A percentile compares a stretch with the other conserved stretches of the same genome.
Evolutionary conservation across 2,329 filamentous ascomycete species (phyloP).

Genomic region (Aspergillus sclerotialis): DNA sequence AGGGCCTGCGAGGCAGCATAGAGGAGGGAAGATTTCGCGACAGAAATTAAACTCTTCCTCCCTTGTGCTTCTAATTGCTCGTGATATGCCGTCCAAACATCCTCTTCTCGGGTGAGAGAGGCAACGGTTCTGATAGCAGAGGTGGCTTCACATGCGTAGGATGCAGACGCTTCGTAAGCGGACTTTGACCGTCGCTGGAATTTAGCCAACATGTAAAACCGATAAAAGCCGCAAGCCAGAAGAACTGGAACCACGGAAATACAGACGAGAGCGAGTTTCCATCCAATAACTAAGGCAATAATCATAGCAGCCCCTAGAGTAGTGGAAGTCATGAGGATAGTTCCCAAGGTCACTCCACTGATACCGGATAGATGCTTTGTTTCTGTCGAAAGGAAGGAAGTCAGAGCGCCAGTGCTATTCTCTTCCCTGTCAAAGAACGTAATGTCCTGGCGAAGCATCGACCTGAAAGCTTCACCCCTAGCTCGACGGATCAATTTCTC

Average conservation of each 20-base stretch:
- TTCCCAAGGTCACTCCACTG: slow-evolving; percentile 80
- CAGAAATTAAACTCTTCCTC: slow-evolving; percentile 60
- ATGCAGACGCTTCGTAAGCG: slow-evolving; percentile 73
- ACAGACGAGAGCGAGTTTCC: slow-evolving; percentile 82
- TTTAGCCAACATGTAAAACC: slow-evolving; percentile 74
- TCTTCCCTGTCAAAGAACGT: slow-evolving; percentile 84
- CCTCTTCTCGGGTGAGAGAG: slow-evolving; percentile 76
- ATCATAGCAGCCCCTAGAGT: slow-evolving; percentile 70
- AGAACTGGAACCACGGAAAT: slow-evolving; percentile 71
- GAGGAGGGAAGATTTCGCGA: slow-evolving; percentile 67
- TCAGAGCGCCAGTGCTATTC: slow-evolving; percentile 82
- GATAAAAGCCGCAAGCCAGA: slow-evolving; percentile 74
- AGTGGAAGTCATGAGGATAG: slow-evolving; percentile 70
- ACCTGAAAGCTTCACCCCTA: slow-evolving; percentile 72
- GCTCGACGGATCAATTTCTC: slow-evolving; percentile 78
- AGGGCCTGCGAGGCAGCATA: slow-evolving; percentile 82
- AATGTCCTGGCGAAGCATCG: slow-evolving; percentile 88
- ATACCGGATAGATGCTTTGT: slow-evolving; percentile 84
- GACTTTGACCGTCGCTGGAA: slow-evolving; percentile 74
- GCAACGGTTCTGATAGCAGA: slow-evolving; percentile 91
- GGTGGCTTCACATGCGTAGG: slow-evolving; percentile 87
- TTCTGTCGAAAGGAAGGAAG: slow-evolving; percentile 81
- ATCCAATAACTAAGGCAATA: slow-evolving; percentile 68
- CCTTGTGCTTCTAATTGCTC: slow-evolving; percentile 60
- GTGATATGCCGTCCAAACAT: slow-evolving; percentile 69